Conservation (phyloP, 1,139 yeast species). For the Candida sojae region DNA sequence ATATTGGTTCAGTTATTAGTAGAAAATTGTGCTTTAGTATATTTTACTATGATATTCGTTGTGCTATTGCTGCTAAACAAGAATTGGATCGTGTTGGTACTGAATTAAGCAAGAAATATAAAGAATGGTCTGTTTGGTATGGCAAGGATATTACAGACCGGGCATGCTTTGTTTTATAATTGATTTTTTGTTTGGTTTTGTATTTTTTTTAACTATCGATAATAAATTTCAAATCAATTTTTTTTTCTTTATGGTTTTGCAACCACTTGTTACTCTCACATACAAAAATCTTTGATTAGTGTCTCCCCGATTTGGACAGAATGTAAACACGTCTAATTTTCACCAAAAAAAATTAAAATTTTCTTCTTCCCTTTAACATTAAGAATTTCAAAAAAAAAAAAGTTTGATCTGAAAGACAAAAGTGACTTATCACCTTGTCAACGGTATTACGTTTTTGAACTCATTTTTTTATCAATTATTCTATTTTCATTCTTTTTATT, state of each 20-base stretch:
- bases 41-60: conserved; percentile 59
- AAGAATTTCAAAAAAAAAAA: conserved; percentile 6
- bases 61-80: conserved; percentile 66
- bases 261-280: not conserved
- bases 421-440: not conserved
- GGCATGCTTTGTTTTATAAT: conserved; percentile 30
- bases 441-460: not conserved
- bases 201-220: not conserved
- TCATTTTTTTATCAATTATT: too few relatives aligned
- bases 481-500: not conserved
- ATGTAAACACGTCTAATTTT: conserved; percentile 2
- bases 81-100: conserved; percentile 38
- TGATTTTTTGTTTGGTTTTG: not conserved
- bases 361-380: conserved; percentile 18
- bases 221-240: not conserved
- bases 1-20: conserved; percentile 67
- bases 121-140: conserved; percentile 65
- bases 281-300: not conserved
- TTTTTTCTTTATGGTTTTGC: too few relatives aligned
- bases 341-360: not conserved
- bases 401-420: not conserved
- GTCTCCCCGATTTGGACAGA: not conserved
- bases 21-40: conserved; percentile 62
- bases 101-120: conserved; percentile 47
- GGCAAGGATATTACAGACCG: conserved; percentile 70